Evolutionary conservation across 1,284 basidiomycete genomes (phyloP), one percentile per base, ranked within the genome.

Genomic region (Ustilago sp.): DNA sequence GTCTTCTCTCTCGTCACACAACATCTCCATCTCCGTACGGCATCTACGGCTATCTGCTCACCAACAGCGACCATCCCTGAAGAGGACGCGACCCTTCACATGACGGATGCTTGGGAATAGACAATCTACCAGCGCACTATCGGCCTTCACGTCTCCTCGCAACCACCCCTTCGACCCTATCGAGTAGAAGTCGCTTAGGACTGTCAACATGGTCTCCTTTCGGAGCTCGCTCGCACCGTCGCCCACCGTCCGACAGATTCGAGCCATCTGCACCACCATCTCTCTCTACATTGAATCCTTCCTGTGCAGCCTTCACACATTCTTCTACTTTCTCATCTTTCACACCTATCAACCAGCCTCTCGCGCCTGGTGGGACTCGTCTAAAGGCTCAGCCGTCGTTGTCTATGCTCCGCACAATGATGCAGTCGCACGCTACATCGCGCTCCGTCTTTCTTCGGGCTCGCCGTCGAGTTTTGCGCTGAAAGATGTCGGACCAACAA

Each of bases 391-490:
- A 0, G 77, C 77, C 6, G 59, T 79, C 31, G 74, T 79, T 35
- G 62, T 79, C 35, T 79, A 68, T 39, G 73, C 77, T 7, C 74
- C 73, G 1, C 65, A 73, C 59, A 70, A 76, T 47, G 74, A 79
- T 45, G 68, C 69, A n/a, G 55, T 79, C 8, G 70, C 77, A 1
- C 45, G 69, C 47, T 77, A 66, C 52, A 35, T 78, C 3, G 75
- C 75, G 12, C 50, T 78, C 1, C 70, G 75, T 17, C 64, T 78
- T n/a, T 70, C 74, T 9, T 68, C 71, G 23, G 68, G 66, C 13
- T 73, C 75, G 11, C 74, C 75, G 4, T 76, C 73, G 7, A 74
- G 64, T 28, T 79, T 71, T 59, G 68, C 77, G 6, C 63, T 77
- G 39, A 65, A 65, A 17, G 63, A 76, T 15, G 60, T 63, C 17